Evolutionary conservation across 2,329 filamentous ascomycete species (phyloP).

Genomic region (Metarhizium humberi): DNA sequence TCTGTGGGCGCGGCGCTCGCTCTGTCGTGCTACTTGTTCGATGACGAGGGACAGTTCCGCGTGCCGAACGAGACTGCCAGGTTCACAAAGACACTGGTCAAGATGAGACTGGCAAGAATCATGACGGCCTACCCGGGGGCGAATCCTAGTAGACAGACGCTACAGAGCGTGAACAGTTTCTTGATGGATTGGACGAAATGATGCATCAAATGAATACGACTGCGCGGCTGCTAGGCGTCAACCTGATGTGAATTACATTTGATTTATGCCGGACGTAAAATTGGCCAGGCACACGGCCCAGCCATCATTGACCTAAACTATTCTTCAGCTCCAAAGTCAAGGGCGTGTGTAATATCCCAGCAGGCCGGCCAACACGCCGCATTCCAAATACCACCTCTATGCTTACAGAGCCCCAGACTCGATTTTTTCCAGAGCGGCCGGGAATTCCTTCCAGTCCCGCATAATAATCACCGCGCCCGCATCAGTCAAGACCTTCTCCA

Average conservation of each 20-base stretch:
- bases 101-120: conserved; percentile 70
- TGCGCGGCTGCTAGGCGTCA: neutral
- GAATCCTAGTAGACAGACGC: conserved; percentile 74
- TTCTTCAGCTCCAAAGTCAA: neutral
- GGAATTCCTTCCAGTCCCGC: conserved; percentile 49
- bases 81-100: conserved; percentile 69
- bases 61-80: conserved; percentile 12
- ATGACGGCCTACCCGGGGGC: conserved; percentile 69
- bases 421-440: conserved; percentile 34
- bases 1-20: conserved; percentile 71
- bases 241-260: neutral
- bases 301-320: neutral
- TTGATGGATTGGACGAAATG: conserved; percentile 53
- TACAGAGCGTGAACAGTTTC: conserved; percentile 88
- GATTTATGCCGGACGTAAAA: neutral
- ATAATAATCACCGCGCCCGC: conserved; percentile 56
- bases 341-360: neutral
- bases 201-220: conserved; percentile 2
- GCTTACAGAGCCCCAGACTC: conserved; percentile 27
- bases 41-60: conserved; percentile 46
- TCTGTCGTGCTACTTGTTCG: conserved; percentile 63
- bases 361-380: neutral
- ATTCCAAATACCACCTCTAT: neutral
- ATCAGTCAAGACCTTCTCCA: conserved; percentile 51
- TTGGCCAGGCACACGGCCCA: neutral